Conservation (phyloP, 164 flowering plant species). For the Pachysandra terminalis region DNA sequence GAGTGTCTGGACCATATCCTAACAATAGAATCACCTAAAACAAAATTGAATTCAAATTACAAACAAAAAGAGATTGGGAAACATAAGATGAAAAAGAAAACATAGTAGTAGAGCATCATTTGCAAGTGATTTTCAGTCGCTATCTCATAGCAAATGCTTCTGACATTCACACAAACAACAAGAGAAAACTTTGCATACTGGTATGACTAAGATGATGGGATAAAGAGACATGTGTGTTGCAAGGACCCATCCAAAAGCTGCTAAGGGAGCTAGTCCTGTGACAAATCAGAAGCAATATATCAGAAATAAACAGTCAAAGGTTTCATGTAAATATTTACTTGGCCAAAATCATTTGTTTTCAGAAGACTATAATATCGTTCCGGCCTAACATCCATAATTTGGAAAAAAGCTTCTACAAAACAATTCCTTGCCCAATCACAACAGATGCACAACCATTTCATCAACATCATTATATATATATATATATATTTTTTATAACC, state of each 20-base stretch:
- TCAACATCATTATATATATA: neutral
- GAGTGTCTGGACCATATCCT: conserved; percentile 81
- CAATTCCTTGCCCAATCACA: neutral
- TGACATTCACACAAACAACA: conserved; percentile 4
- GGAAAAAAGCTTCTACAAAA: neutral
- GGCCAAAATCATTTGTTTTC: no score
- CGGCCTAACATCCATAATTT: neutral
- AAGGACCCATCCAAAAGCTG: conserved; percentile 94
- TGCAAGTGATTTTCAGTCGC: neutral
- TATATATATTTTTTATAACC: no score
- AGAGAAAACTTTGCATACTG: conserved; percentile 44
- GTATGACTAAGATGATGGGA: conserved; percentile 73
- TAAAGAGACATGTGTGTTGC: conserved; percentile 90
- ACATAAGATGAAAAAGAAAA: neutral
- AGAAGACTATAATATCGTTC: neutral
- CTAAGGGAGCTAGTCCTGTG: conserved; percentile 76
- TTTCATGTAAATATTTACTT: neutral
- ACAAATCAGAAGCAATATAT: conserved; percentile 13
- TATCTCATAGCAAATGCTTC: neutral
- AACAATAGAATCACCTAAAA: conserved; percentile 66
- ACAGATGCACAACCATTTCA: neutral
- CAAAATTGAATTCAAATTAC: no score
- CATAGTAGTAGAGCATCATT: no score
- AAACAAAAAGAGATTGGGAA: no score
- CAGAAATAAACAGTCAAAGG: neutral